A percentile compares a stretch with the other conserved stretches of the same genome.
phyloP scores from a whole-genome alignment of 2,329 filamentous ascomycete genomes.

The Myrmaecium sp. region DNA sequence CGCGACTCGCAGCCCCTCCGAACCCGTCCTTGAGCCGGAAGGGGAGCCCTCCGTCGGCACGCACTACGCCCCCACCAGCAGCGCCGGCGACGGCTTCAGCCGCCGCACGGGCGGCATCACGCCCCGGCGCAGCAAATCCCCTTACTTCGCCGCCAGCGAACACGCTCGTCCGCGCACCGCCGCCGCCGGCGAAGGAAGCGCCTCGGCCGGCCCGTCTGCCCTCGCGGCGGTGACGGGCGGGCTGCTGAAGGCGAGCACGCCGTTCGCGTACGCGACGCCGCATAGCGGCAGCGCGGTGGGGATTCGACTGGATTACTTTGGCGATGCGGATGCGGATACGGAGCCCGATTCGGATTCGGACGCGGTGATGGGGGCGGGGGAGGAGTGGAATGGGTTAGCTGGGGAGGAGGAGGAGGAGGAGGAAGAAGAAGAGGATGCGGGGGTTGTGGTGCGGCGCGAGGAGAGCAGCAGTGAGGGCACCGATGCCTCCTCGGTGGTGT shows the following conservation, averaged over 20 bases:
- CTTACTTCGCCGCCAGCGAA: conserved; percentile 20
- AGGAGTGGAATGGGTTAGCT: conserved; percentile 4
- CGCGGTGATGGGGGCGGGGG: conserved; percentile 18
- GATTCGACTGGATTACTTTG: conserved; percentile 10
- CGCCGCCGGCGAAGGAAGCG: conserved; percentile 14
- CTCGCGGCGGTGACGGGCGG: conserved; percentile 20
- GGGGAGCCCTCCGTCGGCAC: conserved; percentile 16
- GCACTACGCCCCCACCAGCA: conserved; percentile 6
- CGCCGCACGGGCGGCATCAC: conserved; percentile 18
- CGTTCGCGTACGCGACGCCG: conserved; percentile 59
- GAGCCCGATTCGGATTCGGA: conserved; percentile 10
- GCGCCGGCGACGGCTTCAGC: background rate
- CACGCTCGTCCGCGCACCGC: conserved; percentile 14
- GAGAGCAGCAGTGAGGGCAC: background rate
- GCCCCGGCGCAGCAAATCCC: conserved; percentile 27
- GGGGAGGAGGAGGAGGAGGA: conserved; percentile 9
- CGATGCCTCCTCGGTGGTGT: background rate
- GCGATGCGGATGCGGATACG: conserved; percentile 14
- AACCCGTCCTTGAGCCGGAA: conserved; percentile 8
- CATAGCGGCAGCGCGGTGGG: conserved; percentile 34
- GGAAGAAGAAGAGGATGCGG: conserved; percentile 5
- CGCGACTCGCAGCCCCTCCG: conserved; percentile 36
- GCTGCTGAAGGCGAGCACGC: conserved; percentile 29
- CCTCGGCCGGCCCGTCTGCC: conserved; percentile 24
- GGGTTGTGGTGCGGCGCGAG: background rate